Percentiles rank a stretch among this genome's conserved stretches.
These are phyloP conservation scores for Neoboletus magnificus DNA, from an alignment of 768 basidiomycete species.

Conservation along the genomic window DNA sequence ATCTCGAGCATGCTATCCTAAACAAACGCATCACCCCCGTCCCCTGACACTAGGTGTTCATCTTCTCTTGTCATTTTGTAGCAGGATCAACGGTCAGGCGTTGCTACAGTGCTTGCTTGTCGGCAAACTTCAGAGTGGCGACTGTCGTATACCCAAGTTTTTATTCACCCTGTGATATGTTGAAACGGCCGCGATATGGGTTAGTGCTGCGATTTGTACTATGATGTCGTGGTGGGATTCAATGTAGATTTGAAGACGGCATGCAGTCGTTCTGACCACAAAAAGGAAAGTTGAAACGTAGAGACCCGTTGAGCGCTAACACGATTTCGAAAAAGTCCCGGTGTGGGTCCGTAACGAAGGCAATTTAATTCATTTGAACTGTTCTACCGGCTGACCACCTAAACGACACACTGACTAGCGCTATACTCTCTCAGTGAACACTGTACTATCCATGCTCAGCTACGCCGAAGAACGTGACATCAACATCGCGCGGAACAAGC, in stretches of 20 bases:
- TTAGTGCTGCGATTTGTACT: not conserved
- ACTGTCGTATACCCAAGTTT: slow-evolving; percentile 16
- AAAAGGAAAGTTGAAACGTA: not conserved
- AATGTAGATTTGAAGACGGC: not conserved
- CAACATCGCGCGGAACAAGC: slow-evolving; percentile 44
- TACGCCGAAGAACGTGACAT: slow-evolving; percentile 34
- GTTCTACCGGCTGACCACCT: too few relatives aligned
- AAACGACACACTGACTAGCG: not conserved
- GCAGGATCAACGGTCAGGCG: slow-evolving; percentile 10
- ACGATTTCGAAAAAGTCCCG: not conserved
- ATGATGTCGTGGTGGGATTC: not conserved
- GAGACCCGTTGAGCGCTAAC: not conserved
- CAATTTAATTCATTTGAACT: too few relatives aligned
- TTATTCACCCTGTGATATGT: slow-evolving; percentile 8
- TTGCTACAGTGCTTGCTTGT: slow-evolving; percentile 3
- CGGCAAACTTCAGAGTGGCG: not conserved
- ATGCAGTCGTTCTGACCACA: not conserved
- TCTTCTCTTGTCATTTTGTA: slow-evolving; percentile 6
- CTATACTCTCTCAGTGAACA: not conserved
- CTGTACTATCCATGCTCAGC: slow-evolving; percentile 9
- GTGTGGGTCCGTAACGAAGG: not conserved
- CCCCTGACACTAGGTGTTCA: not conserved
- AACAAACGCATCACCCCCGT: not conserved
- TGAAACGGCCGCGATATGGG: not conserved
- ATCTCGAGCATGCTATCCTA: slow-evolving; percentile 20